A percentile compares a stretch with the other conserved stretches of the same genome.
phyloP scores from a whole-genome alignment of 768 basidiomycete genomes.

The Boletus reticuloceps region DNA sequence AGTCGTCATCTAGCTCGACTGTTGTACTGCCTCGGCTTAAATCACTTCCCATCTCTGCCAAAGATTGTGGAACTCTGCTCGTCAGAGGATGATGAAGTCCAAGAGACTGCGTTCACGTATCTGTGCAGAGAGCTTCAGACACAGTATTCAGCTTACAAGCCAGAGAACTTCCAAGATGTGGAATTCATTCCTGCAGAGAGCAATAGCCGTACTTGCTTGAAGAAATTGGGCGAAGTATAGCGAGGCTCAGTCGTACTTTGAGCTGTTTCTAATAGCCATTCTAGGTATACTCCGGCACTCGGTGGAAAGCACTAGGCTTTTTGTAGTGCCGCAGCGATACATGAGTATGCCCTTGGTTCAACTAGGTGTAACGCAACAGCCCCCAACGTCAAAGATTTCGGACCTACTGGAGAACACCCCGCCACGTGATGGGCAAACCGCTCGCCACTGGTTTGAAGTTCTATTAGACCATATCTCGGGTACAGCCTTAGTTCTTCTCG shows the following conservation, averaged over 20 bases:
- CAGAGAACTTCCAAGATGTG: conserved; percentile 47
- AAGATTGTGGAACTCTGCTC: conserved; percentile 68
- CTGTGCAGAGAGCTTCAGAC: conserved; percentile 64
- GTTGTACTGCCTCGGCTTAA: conserved; percentile 64
- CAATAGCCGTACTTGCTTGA: conserved; percentile 45
- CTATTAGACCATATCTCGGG: conserved; percentile 59
- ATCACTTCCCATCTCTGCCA: conserved; percentile 59
- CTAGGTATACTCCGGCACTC: conserved; percentile 64
- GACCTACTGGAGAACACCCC: conserved; percentile 52
- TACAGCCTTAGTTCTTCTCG: conserved; percentile 26
- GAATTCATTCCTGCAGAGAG: conserved; percentile 75
- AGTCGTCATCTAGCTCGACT: conserved; percentile 52
- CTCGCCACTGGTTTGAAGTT: conserved; percentile 58
- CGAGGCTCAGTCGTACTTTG: background rate
- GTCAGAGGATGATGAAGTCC: conserved; percentile 43
- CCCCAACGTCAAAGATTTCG: conserved; percentile 55
- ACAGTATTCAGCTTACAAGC: conserved; percentile 55
- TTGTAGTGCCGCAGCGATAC: conserved; percentile 52
- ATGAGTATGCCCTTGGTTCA: conserved; percentile 49
- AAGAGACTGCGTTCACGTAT: conserved; percentile 66
- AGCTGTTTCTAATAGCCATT: background rate
- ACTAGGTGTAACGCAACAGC: conserved; percentile 63
- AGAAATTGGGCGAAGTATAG: conserved; percentile 62
- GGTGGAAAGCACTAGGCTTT: conserved; percentile 72
- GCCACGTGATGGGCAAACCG: conserved; percentile 49